Evolutionary conservation across 2,329 filamentous ascomycete species (phyloP).

Genomic region (Juglanconis sp.): DNA sequence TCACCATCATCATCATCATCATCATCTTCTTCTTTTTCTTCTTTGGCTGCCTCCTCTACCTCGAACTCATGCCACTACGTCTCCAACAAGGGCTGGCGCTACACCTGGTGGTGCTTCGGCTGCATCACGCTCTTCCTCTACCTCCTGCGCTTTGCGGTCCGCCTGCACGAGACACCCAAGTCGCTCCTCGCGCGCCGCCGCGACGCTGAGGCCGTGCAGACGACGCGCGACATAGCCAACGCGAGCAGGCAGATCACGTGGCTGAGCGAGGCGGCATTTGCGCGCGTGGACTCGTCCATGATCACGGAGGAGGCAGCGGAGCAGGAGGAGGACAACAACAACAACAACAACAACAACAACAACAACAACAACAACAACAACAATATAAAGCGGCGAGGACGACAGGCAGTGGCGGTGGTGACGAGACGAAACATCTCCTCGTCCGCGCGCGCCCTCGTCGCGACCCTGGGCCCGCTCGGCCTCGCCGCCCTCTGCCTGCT

Average conservation of each 20-base stretch:
- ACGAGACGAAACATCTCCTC: neutral
- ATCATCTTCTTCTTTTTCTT: no score
- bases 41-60: no score
- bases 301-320: neutral
- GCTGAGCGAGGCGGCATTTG: constrained; percentile 6
- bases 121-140: constrained; percentile 10
- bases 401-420: neutral
- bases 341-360: no score
- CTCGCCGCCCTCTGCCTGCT: neutral
- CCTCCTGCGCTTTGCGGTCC: constrained; percentile 4
- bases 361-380: no score
- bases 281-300: constrained; percentile 3
- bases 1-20: neutral
- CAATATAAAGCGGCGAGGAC: neutral
- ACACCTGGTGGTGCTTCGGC: constrained; percentile 10
- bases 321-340: neutral
- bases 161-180: constrained; percentile 5
- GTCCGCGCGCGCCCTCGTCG: neutral
- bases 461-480: neutral
- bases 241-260: constrained; percentile 1
- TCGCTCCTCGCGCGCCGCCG: constrained; percentile 4
- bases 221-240: neutral
- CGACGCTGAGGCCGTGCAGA: constrained; percentile 5
- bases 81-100: constrained; percentile 7
- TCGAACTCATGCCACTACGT: neutral